Conservation (phyloP, 2,329 filamentous ascomycete species). For the Ilyonectria mors-panacis region DNA sequence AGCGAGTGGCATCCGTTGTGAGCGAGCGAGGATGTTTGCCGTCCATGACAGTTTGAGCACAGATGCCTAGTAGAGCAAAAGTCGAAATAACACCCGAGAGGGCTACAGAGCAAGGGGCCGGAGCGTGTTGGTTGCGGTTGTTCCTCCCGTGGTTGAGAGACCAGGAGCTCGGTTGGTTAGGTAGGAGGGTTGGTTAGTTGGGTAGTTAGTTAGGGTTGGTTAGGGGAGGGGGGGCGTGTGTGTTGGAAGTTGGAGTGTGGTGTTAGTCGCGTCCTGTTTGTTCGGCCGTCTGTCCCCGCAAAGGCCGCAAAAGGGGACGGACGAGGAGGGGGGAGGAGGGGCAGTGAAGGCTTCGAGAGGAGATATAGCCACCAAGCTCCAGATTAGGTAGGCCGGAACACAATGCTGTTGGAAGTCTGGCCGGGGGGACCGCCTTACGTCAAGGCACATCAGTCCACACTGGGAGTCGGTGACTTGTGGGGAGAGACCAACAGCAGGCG, state of each 20-base stretch:
- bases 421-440: conserved; percentile 45
- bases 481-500: conserved; percentile 42
- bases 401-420: conserved; percentile 40
- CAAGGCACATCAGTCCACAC: conserved; percentile 49
- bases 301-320: conserved; percentile 41
- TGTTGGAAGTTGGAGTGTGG: conserved; percentile 42
- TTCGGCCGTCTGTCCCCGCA: conserved; percentile 44
- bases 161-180: conserved; percentile 44
- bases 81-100: conserved; percentile 48
- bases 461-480: conserved; percentile 29
- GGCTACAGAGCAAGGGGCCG: conserved; percentile 40
- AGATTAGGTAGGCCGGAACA: conserved; percentile 47
- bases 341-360: conserved; percentile 39
- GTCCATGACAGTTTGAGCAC: conserved; percentile 48
- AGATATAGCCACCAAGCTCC: conserved; percentile 46
- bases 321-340: conserved; percentile 30
- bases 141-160: conserved; percentile 40
- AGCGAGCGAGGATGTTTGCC: conserved; percentile 46
- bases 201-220: conserved; percentile 40
- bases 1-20: conserved; percentile 42
- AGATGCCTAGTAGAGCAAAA: conserved; percentile 46
- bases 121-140: conserved; percentile 47
- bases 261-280: conserved; percentile 44
- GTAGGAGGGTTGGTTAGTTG: conserved; percentile 46
- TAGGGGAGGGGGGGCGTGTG: conserved; percentile 45